phyloP scores from a whole-genome alignment of 2,329 filamentous ascomycete species.

The Colletotrichum lini region DNA sequence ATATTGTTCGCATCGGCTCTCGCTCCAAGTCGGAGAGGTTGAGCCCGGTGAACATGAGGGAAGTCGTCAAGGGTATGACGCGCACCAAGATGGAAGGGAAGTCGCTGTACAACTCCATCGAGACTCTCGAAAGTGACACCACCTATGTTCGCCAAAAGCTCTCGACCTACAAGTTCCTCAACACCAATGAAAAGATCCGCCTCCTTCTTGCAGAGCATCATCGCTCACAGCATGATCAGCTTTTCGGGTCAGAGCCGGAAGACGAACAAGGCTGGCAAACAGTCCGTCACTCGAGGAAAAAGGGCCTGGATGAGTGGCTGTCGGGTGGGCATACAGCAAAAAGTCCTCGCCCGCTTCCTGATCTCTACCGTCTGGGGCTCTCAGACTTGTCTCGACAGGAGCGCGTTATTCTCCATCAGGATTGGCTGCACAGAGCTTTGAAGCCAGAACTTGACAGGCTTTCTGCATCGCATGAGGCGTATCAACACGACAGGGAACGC shows the following conservation, averaged over 20 bases:
- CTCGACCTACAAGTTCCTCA: neutral
- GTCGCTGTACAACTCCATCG: constrained; percentile 47
- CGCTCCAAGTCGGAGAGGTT: constrained; percentile 69
- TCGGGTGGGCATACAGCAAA: neutral
- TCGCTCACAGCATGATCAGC: constrained; percentile 44
- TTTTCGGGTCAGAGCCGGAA: constrained; percentile 45
- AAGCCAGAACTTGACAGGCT: neutral
- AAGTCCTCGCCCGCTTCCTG: neutral
- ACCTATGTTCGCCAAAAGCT: constrained; percentile 1
- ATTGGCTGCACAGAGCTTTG: constrained; percentile 40
- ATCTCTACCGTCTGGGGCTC: neutral
- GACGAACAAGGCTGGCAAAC: constrained; percentile 44
- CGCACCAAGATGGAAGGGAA: constrained; percentile 58
- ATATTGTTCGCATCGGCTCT: constrained; percentile 74
- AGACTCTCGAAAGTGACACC: constrained; percentile 35
- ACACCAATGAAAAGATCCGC: constrained; percentile 7
- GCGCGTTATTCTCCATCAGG: constrained; percentile 28
- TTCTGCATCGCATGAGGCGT: neutral
- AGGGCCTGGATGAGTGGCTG: constrained; percentile 7
- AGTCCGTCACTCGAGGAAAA: constrained; percentile 40
- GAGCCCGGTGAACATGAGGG: constrained; percentile 63
- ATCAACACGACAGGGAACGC: constrained; percentile 12
- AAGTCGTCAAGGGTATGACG: constrained; percentile 49
- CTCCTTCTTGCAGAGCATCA: neutral
- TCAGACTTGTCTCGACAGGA: neutral